These are phyloP conservation scores for Luvunga scandens DNA, from an alignment of 345 rosid genomes.

Conservation along the genomic window DNA sequence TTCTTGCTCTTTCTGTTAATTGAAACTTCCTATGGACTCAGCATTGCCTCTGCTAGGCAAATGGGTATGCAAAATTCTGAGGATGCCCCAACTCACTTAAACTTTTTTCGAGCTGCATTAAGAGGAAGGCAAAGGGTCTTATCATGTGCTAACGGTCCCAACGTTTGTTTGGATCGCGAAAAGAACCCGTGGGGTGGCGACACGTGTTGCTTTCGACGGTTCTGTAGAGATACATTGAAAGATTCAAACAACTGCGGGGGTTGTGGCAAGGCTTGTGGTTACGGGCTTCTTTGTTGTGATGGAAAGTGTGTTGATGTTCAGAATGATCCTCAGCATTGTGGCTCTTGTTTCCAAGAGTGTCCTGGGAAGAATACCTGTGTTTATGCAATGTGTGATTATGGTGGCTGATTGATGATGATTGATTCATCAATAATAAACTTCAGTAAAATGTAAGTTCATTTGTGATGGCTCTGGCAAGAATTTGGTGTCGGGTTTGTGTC, in stretches of 20 bases:
- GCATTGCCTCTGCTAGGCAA: background rate
- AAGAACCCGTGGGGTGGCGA: constrained; percentile 39
- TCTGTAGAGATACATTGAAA: constrained; percentile 27
- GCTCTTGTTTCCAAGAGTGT: constrained; percentile 31
- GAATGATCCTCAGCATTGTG: constrained; percentile 28
- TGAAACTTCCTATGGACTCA: constrained; percentile 2
- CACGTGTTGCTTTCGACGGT: constrained; percentile 28
- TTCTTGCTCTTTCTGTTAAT: constrained; percentile 13
- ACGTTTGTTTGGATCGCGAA: constrained; percentile 26
- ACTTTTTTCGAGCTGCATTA: constrained; percentile 16
- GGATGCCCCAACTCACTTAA: constrained; percentile 18
- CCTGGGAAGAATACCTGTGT: constrained; percentile 19
- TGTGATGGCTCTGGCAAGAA: background rate
- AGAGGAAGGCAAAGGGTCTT: constrained; percentile 22
- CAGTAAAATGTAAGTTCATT: background rate
- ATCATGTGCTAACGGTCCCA: constrained; percentile 28
- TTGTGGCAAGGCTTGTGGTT: constrained; percentile 27
- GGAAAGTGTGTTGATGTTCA: constrained; percentile 31
- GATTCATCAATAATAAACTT: background rate
- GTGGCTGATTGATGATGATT: constrained; percentile 9
- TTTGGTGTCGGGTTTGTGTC: background rate
- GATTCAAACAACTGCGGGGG: constrained; percentile 32
- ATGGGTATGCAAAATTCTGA: constrained; percentile 6
- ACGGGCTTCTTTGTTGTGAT: constrained; percentile 29
- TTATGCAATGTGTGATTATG: constrained; percentile 32